Percentiles rank a stretch among this genome's conserved stretches.
Conservation (phyloP, 1,284 basidiomycete genomes). For the Puccinia sorghi region DNA sequence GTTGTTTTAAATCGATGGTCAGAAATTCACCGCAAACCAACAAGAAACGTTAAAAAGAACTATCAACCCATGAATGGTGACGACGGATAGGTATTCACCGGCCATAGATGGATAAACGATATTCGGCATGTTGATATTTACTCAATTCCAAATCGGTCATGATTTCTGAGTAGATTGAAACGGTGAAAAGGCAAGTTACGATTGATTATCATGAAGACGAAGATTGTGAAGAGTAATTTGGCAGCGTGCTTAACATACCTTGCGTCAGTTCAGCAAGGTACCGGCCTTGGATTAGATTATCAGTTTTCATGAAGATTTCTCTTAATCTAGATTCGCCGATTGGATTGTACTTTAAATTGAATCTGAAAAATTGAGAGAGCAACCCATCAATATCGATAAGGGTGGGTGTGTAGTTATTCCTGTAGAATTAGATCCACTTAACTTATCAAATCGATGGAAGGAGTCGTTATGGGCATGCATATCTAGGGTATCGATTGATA, state of each 20-base stretch:
- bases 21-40: background rate
- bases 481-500: conserved; percentile 97
- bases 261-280: conserved; percentile 94
- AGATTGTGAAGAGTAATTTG: conserved; percentile 48
- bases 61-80: background rate
- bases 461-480: conserved; percentile 99
- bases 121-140: conserved; percentile 91
- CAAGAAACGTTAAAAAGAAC: background rate
- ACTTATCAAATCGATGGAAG: conserved; percentile 96
- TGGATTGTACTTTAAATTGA: conserved; percentile 72
- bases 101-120: conserved; percentile 95
- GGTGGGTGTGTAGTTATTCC: background rate
- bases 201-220: background rate
- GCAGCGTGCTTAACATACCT: conserved; percentile 62
- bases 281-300: conserved; percentile 85
- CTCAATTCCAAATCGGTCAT: conserved; percentile 95
- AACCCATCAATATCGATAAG: background rate
- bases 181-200: background rate
- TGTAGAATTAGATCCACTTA: conserved; percentile 69
- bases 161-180: conserved; percentile 67
- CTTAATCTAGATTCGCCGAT: conserved; percentile 91
- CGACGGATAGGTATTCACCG: conserved; percentile 58
- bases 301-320: conserved; percentile 98
- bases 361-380: conserved; percentile 52
- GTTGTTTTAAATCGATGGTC: background rate